phyloP scores from a whole-genome alignment of 23 red algal species.

The Gracilaria domingensis region DNA sequence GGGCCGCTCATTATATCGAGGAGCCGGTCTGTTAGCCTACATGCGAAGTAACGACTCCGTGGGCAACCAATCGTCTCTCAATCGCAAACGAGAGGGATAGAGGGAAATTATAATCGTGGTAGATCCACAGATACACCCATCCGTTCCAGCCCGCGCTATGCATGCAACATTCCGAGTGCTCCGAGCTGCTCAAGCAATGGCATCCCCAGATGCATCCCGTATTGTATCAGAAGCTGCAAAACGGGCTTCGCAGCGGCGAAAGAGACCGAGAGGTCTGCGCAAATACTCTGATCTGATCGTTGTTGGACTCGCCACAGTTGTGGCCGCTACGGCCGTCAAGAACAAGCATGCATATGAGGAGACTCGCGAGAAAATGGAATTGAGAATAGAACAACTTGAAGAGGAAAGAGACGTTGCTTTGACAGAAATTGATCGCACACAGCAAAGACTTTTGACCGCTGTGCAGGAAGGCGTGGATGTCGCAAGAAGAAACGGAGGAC shows the following conservation, averaged over 20 bases:
- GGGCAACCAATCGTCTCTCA: too few relatives aligned
- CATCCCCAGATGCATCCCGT: conserved; percentile 34
- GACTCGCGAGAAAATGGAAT: conserved; percentile 22
- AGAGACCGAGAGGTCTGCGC: conserved; percentile 25
- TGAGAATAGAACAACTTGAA: conserved; percentile 24
- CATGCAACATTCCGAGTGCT: background rate
- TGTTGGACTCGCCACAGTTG: conserved; percentile 25
- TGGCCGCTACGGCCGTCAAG: conserved; percentile 45
- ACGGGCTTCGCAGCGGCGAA: conserved; percentile 35
- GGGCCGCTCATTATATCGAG: too few relatives aligned
- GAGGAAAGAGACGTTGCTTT: conserved; percentile 32
- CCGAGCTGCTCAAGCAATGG: conserved; percentile 45
- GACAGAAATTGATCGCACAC: background rate
- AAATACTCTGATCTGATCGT: conserved; percentile 51
- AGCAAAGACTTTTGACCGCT: background rate
- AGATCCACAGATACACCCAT: background rate
- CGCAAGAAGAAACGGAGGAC: background rate
- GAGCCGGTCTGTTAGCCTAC: too few relatives aligned
- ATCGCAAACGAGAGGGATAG: too few relatives aligned
- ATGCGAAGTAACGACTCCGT: too few relatives aligned
- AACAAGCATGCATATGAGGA: conserved; percentile 35
- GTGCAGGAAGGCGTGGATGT: background rate
- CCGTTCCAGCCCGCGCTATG: background rate
- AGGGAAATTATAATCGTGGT: too few relatives aligned
- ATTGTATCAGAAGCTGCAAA: conserved; percentile 45